These are phyloP conservation scores for Brassica balearica DNA, from an alignment of 441 rosid species.

Conservation along the genomic window DNA sequence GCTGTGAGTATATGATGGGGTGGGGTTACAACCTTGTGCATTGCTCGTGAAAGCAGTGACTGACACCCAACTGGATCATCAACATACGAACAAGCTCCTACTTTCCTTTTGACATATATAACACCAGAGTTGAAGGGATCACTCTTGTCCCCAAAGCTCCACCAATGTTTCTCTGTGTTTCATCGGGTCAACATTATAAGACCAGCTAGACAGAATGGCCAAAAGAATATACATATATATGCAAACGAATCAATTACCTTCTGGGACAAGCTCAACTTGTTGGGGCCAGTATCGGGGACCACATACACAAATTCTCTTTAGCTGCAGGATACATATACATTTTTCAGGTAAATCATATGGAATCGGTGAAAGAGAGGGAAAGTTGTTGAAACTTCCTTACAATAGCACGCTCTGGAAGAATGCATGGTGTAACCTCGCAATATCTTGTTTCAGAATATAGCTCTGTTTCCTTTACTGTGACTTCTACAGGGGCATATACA, in stretches of 20 bases:
- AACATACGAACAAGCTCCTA: slow-evolving; percentile 96
- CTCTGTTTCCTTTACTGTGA: slow-evolving; percentile 82
- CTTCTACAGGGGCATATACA: slow-evolving; percentile 92
- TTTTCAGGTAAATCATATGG: slow-evolving; percentile 27
- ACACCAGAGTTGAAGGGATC: slow-evolving; percentile 91
- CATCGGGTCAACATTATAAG: slow-evolving; percentile 40
- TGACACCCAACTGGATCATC: slow-evolving; percentile 98
- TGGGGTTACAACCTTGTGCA: slow-evolving; percentile 79
- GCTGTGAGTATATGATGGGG: slow-evolving; percentile 12
- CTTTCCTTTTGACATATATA: slow-evolving; percentile 89
- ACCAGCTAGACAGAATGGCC: slow-evolving; percentile 29
- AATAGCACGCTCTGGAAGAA: slow-evolving; percentile 93
- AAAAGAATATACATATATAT: slow-evolving; percentile 25
- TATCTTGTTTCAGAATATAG: slow-evolving; percentile 89
- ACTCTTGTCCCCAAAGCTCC: slow-evolving; percentile 77
- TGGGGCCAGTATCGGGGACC: slow-evolving; percentile 99
- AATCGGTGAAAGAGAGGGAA: not conserved
- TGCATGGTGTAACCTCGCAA: slow-evolving; percentile 92
- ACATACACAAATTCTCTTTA: slow-evolving; percentile 82
- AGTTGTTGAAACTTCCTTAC: slow-evolving; percentile 58
- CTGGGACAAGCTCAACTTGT: slow-evolving; percentile 82
- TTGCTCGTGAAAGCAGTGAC: slow-evolving; percentile 92
- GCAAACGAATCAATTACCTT: slow-evolving; percentile 60
- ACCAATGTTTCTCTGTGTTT: slow-evolving; percentile 85
- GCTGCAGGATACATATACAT: slow-evolving; percentile 57